phyloP scores from a whole-genome alignment of 148 eudicot genomes.

The Silene uniflora region DNA sequence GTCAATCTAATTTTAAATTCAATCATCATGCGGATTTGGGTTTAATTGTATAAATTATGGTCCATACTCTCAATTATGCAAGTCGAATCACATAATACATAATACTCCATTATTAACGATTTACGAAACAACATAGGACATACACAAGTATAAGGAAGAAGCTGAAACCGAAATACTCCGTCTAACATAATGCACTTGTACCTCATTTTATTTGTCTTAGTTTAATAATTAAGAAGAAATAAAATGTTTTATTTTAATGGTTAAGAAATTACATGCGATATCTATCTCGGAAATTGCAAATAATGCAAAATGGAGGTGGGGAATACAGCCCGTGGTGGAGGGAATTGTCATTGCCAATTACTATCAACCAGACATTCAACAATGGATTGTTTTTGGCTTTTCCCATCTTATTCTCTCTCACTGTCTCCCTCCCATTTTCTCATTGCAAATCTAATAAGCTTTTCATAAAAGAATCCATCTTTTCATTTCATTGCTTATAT shows the following conservation, averaged over 20 bases:
- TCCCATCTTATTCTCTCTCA: slow-evolving; percentile 10
- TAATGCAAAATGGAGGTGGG: not conserved
- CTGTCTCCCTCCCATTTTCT: not conserved
- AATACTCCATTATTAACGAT: no score
- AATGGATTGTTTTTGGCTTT: slow-evolving; percentile 25
- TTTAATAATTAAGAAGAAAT: no score
- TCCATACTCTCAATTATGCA: slow-evolving; percentile 21
- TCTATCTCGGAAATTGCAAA: not conserved
- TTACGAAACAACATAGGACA: no score
- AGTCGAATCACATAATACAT: slow-evolving; percentile 8
- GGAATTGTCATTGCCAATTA: not conserved
- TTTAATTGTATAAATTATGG: not conserved
- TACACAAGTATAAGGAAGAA: no score
- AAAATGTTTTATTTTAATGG: no score
- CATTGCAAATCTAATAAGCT: slow-evolving; percentile 13
- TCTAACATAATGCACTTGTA: no score
- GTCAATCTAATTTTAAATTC: slow-evolving; percentile 9
- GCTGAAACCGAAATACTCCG: no score
- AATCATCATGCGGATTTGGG: slow-evolving; percentile 19
- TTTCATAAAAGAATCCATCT: slow-evolving; percentile 19
- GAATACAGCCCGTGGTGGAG: not conserved
- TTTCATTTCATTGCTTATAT: slow-evolving; percentile 11
- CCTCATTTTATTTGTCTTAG: no score
- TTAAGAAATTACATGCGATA: no score
- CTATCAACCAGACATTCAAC: slow-evolving; percentile 8